phyloP scores from a whole-genome alignment of 2,329 filamentous ascomycete species.

The Talaromyces sp. region DNA sequence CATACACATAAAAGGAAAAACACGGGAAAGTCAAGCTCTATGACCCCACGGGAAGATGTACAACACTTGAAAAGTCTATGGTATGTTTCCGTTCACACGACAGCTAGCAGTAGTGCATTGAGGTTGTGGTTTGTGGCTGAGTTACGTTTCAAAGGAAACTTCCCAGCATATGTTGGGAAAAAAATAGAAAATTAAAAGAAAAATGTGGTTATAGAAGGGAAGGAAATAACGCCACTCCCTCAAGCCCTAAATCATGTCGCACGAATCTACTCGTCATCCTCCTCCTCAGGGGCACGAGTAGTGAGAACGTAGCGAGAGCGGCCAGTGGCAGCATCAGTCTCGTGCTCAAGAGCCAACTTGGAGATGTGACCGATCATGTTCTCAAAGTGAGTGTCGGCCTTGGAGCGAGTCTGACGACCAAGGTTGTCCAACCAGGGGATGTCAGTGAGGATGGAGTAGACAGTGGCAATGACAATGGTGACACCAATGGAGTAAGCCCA shows the following conservation, averaged over 20 bases:
- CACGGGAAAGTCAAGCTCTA: slow-evolving; percentile 11
- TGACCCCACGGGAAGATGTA: slow-evolving; percentile 10
- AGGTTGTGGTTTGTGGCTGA: slow-evolving; percentile 3
- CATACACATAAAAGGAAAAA: slow-evolving; percentile 11
- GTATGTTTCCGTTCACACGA: slow-evolving; percentile 7
- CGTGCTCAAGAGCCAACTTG: slow-evolving; percentile 49
- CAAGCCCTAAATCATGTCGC: slow-evolving; percentile 5
- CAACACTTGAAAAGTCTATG: slow-evolving; percentile 10
- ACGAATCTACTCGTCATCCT: slow-evolving; percentile 38
- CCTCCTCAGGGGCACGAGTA: slow-evolving; percentile 36
- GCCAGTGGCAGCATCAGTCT: slow-evolving; percentile 40
- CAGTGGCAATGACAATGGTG: slow-evolving; percentile 48
- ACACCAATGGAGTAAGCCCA: slow-evolving; percentile 51
- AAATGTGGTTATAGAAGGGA: slow-evolving; percentile 4
- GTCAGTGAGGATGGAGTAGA: slow-evolving; percentile 46
- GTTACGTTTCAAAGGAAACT: slow-evolving; percentile 1
- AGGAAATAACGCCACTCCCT: slow-evolving; percentile 1
- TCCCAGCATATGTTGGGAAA: slow-evolving; percentile 7
- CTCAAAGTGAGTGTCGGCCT: slow-evolving; percentile 49
- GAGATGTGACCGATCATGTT: slow-evolving; percentile 48
- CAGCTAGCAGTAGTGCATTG: slow-evolving; percentile 5
- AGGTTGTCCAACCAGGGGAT: slow-evolving; percentile 45
- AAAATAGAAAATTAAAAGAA: slow-evolving; percentile 7
- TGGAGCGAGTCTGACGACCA: slow-evolving; percentile 47
- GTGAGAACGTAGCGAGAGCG: slow-evolving; percentile 41